A percentile compares a stretch with the other conserved stretches of the same genome.
Conservation (phyloP, 192 early-diverging fungal genomes). For the Dissophora ornata region DNA sequence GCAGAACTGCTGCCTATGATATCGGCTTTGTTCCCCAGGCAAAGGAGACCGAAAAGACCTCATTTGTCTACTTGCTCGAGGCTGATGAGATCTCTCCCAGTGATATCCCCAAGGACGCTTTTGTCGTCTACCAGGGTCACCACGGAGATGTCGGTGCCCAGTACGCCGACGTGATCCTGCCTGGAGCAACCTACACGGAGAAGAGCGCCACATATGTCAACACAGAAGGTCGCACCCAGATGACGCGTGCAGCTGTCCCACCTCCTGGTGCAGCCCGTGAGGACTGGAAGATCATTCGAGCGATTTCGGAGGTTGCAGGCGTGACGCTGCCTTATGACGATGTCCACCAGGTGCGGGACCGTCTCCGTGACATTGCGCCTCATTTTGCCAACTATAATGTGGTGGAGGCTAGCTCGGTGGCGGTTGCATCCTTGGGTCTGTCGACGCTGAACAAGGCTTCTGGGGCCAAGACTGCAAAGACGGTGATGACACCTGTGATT, state of each 20-base stretch:
- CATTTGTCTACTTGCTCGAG: constrained; percentile 92
- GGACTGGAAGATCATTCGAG: constrained; percentile 99
- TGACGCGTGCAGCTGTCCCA: constrained; percentile 92
- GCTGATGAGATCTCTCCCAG: constrained; percentile 87
- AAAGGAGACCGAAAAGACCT: constrained; percentile 52
- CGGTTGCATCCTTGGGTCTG: constrained; percentile 70
- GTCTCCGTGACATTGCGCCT: constrained; percentile 90
- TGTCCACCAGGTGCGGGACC: constrained; percentile 77
- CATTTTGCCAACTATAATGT: constrained; percentile 80
- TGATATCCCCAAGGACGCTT: constrained; percentile 88
- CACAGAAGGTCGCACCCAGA: constrained; percentile 95
- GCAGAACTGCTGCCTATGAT: constrained; percentile 89
- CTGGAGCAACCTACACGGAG: constrained; percentile 96
- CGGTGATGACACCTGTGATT: constrained; percentile 73
- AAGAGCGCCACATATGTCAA: constrained; percentile 96
- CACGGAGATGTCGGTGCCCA: constrained; percentile 97
- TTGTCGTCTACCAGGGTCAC: constrained; percentile 99
- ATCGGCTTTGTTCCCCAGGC: constrained; percentile 85
- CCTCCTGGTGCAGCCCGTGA: constrained; percentile 93
- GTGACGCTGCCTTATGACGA: constrained; percentile 92
- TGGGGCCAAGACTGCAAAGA: constrained; percentile 43
- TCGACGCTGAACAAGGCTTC: constrained; percentile 56
- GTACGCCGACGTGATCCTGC: constrained; percentile 94
- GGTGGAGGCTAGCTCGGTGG: constrained; percentile 66
- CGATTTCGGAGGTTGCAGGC: constrained; percentile 90